Conservation (phyloP, 768 basidiomycete genomes). For the Tylopilus sp. region DNA sequence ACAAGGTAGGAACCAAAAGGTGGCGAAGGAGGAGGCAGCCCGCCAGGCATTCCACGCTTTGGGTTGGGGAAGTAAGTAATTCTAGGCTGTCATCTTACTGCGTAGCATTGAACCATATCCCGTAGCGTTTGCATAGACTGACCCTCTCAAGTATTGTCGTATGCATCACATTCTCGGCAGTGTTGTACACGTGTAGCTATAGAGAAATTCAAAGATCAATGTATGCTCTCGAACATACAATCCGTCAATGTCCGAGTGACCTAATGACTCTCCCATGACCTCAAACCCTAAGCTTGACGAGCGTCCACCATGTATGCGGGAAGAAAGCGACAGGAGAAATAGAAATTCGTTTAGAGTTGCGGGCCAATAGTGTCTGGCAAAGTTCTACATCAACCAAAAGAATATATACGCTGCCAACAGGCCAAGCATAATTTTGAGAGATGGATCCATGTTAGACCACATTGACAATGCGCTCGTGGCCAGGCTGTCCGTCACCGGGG, state of each 20-base stretch:
- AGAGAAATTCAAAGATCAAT: background rate
- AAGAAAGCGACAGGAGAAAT: background rate
- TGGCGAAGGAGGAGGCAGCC: slow-evolving; percentile 69
- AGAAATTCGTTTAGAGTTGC: background rate
- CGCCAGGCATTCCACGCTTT: slow-evolving; percentile 49
- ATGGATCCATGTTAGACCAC: slow-evolving; percentile 57
- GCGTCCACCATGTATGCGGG: background rate
- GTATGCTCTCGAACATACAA: background rate
- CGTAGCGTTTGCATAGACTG: slow-evolving; percentile 15
- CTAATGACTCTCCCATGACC: background rate
- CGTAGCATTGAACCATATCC: background rate
- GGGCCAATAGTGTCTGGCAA: background rate
- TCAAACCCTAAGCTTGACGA: background rate
- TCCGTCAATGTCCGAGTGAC: background rate
- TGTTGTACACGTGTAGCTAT: slow-evolving; percentile 1
- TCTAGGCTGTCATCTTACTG: background rate
- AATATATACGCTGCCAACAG: slow-evolving; percentile 63
- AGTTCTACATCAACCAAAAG: slow-evolving; percentile 40
- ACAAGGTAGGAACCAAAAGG: slow-evolving; percentile 57
- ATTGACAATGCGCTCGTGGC: slow-evolving; percentile 33
- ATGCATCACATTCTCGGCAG: background rate
- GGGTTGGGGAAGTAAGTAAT: slow-evolving; percentile 46
- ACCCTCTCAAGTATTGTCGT: background rate
- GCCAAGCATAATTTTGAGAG: slow-evolving; percentile 60
- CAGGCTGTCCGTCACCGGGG: slow-evolving; percentile 34